A percentile compares a stretch with the other conserved stretches of the same genome.
Conservation (phyloP, 2,329 filamentous ascomycete species). For the Ophiostoma perfectum region DNA sequence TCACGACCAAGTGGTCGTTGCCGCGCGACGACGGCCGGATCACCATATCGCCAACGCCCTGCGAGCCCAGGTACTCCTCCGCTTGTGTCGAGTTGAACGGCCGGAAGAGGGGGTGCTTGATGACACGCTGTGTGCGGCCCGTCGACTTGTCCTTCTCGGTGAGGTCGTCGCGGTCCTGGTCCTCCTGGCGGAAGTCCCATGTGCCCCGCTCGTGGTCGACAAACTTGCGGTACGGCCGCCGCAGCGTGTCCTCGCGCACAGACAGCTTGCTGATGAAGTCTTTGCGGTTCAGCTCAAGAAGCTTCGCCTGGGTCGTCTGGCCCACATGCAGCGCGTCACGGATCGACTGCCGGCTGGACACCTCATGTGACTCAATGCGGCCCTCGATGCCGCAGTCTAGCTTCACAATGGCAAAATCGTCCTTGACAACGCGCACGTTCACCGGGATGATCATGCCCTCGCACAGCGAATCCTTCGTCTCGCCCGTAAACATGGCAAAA, state of each 20-base stretch:
- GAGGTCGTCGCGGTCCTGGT: constrained; percentile 72
- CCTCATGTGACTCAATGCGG: constrained; percentile 74
- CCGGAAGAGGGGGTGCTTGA: constrained; percentile 95
- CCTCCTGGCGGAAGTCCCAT: constrained; percentile 83
- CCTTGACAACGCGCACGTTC: constrained; percentile 79
- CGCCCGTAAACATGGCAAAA: constrained; percentile 95
- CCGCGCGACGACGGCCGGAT: constrained; percentile 95
- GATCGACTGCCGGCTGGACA: constrained; percentile 66
- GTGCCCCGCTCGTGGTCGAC: constrained; percentile 70
- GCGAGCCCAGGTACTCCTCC: constrained; percentile 84
- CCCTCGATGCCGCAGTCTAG: constrained; percentile 94
- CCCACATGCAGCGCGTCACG: constrained; percentile 69
- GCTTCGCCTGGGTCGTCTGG: constrained; percentile 82
- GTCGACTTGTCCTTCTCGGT: constrained; percentile 81
- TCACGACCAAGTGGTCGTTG: constrained; percentile 89
- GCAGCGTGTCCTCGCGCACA: constrained; percentile 73
- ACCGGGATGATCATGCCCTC: constrained; percentile 92
- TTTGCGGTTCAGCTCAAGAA: constrained; percentile 81
- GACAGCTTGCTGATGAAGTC: constrained; percentile 79
- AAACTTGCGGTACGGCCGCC: constrained; percentile 62
- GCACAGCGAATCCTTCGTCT: constrained; percentile 75
- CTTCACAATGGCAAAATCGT: constrained; percentile 88
- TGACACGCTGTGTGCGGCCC: constrained; percentile 83
- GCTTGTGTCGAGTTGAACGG: constrained; percentile 89
- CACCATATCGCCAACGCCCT: constrained; percentile 81